Percentiles rank a stretch among this genome's conserved stretches.
These are phyloP conservation scores for Debaryomyces sp. DNA, from an alignment of 1,139 yeast species.

Conservation along the genomic window DNA sequence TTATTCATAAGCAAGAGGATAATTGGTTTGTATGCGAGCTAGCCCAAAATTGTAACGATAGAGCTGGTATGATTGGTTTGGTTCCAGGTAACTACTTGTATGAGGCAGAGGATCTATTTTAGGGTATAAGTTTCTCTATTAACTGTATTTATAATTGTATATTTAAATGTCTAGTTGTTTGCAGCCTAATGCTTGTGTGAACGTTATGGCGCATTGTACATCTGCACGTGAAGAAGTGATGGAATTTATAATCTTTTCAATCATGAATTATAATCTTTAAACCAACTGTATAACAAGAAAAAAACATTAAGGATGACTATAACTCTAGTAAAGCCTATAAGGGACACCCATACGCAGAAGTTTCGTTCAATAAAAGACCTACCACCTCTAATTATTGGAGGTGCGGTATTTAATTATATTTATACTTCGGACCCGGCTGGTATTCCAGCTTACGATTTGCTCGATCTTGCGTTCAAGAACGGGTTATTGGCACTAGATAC, in stretches of 20 bases:
- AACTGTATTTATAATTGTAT: not conserved
- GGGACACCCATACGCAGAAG: constrained; percentile 16
- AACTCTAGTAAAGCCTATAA: constrained; percentile 16
- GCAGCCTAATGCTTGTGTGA: not conserved
- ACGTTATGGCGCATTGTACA: not conserved
- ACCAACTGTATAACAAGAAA: not conserved
- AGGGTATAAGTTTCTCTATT: constrained; percentile 1
- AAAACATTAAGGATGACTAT: not conserved
- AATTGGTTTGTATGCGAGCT: constrained; percentile 91
- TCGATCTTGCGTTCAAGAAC: constrained; percentile 58
- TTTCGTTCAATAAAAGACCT: constrained; percentile 34
- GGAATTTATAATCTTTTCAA: not conserved
- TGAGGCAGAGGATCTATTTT: constrained; percentile 30
- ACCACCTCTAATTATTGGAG: constrained; percentile 76
- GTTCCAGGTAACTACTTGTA: constrained; percentile 79
- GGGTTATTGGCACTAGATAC: constrained; percentile 87
- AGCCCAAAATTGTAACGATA: constrained; percentile 50
- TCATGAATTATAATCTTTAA: not conserved
- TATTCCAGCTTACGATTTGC: constrained; percentile 59
- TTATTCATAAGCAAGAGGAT: constrained; percentile 77
- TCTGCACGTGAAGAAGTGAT: not conserved
- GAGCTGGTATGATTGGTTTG: constrained; percentile 58
- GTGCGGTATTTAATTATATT: constrained; percentile 82
- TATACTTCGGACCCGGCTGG: constrained; percentile 67
- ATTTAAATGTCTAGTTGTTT: not conserved